Evolutionary conservation across 2,329 filamentous ascomycete genomes (phyloP).

Genomic region (Fusarium keratoplasticum): DNA sequence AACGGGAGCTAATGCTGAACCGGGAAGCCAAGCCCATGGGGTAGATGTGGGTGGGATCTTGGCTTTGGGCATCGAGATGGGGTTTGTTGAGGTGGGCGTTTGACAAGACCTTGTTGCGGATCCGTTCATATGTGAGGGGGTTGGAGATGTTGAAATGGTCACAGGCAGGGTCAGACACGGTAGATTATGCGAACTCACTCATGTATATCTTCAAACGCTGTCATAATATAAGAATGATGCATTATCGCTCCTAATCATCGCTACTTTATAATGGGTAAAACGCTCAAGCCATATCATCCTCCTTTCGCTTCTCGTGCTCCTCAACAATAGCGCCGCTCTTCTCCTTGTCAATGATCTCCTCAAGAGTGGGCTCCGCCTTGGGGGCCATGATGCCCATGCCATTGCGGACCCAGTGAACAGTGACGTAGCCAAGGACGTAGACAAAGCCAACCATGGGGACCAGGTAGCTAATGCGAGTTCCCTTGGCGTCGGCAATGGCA

Average conservation of each 20-base stretch:
- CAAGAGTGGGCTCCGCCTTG: conserved; percentile 11
- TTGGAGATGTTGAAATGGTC: background rate
- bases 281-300: conserved; percentile 20
- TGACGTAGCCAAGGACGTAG: conserved; percentile 38
- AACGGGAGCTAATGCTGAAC: background rate
- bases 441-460: conserved; percentile 41
- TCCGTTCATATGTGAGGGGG: background rate
- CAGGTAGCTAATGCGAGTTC: conserved; percentile 40
- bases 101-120: background rate
- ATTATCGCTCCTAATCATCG: background rate
- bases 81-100: background rate
- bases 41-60: background rate
- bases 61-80: background rate
- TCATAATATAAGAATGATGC: background rate
- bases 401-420: conserved; percentile 30
- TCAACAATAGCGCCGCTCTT: conserved; percentile 28
- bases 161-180: background rate
- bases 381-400: conserved; percentile 27
- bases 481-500: conserved; percentile 35
- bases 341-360: conserved; percentile 4
- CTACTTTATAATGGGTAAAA: background rate
- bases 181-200: background rate
- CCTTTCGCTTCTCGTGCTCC: conserved; percentile 39
- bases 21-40: background rate
- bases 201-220: background rate